Conservation (phyloP, 371 early-diverging fungal species). For the Entomophthora muscae region DNA sequence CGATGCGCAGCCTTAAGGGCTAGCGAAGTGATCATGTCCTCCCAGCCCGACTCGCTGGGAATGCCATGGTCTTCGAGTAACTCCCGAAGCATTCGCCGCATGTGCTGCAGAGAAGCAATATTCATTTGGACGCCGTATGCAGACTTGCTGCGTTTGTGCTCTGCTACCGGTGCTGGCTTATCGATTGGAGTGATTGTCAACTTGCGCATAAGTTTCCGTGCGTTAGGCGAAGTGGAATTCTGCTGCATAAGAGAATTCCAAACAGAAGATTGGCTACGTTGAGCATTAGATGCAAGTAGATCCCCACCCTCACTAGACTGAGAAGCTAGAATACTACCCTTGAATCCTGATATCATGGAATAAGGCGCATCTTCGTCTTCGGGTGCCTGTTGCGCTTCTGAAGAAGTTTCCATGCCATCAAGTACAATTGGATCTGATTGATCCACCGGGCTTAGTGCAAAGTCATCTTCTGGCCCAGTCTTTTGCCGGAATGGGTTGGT, state of each 20-base stretch:
- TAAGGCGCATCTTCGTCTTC: background rate
- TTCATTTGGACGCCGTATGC: slow-evolving; percentile 24
- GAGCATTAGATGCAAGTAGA: background rate
- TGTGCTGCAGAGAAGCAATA: slow-evolving; percentile 40
- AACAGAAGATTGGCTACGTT: background rate
- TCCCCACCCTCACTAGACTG: background rate
- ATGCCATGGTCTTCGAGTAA: slow-evolving; percentile 17
- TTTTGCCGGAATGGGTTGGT: background rate
- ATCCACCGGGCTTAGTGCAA: background rate
- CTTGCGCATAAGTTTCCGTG: slow-evolving; percentile 4
- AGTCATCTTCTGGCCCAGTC: background rate
- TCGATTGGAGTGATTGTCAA: background rate
- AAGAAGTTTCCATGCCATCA: background rate
- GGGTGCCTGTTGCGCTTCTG: background rate
- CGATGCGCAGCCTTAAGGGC: slow-evolving; percentile 40
- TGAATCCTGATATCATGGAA: slow-evolving; percentile 4
- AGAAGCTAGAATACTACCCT: background rate
- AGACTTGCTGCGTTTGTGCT: background rate
- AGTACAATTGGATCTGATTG: background rate
- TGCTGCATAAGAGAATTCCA: background rate
- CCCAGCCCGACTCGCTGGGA: slow-evolving; percentile 36
- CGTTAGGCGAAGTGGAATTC: slow-evolving; percentile 3
- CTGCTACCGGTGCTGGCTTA: background rate
- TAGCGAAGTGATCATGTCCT: slow-evolving; percentile 43
- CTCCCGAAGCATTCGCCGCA: slow-evolving; percentile 40